phyloP scores from a whole-genome alignment of 768 basidiomycete genomes.

The Macrocybe gigantea region DNA sequence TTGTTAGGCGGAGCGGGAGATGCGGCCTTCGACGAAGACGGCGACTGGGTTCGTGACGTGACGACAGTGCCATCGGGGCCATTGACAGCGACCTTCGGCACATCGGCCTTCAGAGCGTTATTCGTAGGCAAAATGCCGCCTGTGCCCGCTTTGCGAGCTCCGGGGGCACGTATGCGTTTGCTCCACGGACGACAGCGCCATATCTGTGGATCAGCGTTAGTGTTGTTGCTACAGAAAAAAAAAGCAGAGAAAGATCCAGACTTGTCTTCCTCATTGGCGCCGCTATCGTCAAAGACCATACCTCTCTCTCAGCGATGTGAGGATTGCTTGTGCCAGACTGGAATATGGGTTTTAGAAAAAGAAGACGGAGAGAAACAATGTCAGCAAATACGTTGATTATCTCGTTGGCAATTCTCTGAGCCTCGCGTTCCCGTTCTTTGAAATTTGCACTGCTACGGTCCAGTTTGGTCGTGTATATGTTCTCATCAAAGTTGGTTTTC shows the following conservation, averaged over 20 bases:
- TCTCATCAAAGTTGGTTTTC: constrained; percentile 88
- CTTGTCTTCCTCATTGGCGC: constrained; percentile 95
- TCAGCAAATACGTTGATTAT: constrained; percentile 68
- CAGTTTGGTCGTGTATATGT: constrained; percentile 90
- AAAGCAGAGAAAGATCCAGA: constrained; percentile 30
- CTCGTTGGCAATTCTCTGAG: constrained; percentile 85
- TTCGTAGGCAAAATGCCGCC: constrained; percentile 21
- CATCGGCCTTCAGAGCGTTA: constrained; percentile 28
- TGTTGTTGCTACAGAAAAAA: not conserved
- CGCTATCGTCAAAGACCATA: constrained; percentile 58
- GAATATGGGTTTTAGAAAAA: constrained; percentile 3
- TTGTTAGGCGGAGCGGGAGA: constrained; percentile 59
- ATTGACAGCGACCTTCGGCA: constrained; percentile 74
- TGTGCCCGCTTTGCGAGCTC: constrained; percentile 55
- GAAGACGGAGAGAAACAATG: not conserved
- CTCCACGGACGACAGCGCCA: constrained; percentile 83
- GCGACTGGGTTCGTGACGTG: constrained; percentile 33
- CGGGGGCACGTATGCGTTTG: constrained; percentile 92
- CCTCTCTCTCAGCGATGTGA: constrained; percentile 90
- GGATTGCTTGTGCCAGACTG: constrained; percentile 66
- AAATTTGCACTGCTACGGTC: constrained; percentile 81
- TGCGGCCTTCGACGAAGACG: constrained; percentile 52
- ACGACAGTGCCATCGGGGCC: constrained; percentile 65
- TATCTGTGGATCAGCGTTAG: constrained; percentile 47
- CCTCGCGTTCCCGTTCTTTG: constrained; percentile 83